A percentile compares a stretch with the other conserved stretches of the same genome.
Conservation (phyloP, 1,139 yeast species). For the Saccharomyces uvarum region DNA sequence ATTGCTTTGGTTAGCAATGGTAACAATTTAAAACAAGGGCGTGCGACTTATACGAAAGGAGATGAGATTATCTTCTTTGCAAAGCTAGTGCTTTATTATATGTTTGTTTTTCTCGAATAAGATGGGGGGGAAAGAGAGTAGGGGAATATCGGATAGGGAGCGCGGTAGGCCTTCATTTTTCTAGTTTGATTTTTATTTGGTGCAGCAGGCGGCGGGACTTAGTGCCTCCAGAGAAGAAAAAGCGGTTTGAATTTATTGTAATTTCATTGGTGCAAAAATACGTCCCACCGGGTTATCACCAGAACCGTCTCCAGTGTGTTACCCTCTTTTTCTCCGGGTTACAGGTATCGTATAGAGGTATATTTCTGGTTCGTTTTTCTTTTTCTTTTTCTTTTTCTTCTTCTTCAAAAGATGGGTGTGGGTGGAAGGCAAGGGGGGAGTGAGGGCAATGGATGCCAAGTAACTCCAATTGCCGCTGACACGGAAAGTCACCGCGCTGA, state of each 20-base stretch:
- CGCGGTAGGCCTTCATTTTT: neutral
- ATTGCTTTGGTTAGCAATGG: neutral
- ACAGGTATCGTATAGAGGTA: neutral
- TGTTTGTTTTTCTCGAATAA: neutral
- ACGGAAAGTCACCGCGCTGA: neutral
- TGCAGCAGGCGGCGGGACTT: neutral
- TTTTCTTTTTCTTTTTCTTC: no score
- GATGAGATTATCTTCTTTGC: neutral
- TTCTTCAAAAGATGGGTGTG: neutral
- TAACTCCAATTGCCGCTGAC: neutral
- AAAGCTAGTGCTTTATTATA: neutral
- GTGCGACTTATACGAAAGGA: neutral
- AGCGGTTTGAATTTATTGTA: neutral
- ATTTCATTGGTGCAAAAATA: neutral
- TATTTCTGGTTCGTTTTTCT: neutral
- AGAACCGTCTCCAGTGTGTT: neutral
- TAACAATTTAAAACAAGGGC: neutral
- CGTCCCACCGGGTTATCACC: neutral
- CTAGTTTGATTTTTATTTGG: neutral
- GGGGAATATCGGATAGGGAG: slow-evolving; percentile 1
- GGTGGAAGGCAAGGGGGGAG: neutral
- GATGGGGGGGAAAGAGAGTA: neutral
- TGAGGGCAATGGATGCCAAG: neutral
- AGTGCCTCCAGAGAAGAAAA: neutral
- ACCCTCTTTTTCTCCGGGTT: neutral